These are phyloP conservation scores for Nakaseomyces bracarensis DNA, from an alignment of 1,139 yeast species.

Conservation along the genomic window DNA sequence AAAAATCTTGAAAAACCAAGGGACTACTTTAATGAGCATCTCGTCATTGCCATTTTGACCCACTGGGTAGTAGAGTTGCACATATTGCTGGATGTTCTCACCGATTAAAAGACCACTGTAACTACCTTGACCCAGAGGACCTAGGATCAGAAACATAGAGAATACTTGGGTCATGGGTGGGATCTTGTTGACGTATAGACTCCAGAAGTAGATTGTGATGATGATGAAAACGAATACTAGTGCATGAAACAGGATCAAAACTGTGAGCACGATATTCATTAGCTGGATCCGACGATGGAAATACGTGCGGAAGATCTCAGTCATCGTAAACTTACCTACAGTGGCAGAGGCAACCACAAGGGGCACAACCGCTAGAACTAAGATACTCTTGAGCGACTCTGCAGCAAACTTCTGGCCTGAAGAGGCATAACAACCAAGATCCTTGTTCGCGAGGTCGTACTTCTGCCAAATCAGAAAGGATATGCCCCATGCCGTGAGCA, in stretches of 20 bases:
- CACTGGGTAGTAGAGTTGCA: conserved; percentile 16
- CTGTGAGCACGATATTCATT: conserved; percentile 46
- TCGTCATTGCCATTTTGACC: conserved; percentile 10
- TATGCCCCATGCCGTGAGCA: conserved; percentile 51
- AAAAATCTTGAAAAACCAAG: conserved; percentile 28
- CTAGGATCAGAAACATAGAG: conserved; percentile 54
- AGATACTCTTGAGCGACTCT: conserved; percentile 17
- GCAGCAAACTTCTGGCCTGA: conserved; percentile 13
- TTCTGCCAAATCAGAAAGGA: conserved; percentile 40
- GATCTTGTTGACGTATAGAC: conserved; percentile 48
- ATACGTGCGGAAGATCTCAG: conserved; percentile 38
- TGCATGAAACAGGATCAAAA: conserved; percentile 63
- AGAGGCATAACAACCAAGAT: conserved; percentile 7
- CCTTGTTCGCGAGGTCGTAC: conserved; percentile 7
- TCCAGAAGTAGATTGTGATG: conserved; percentile 49
- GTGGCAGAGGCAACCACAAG: conserved; percentile 64
- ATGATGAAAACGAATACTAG: conserved; percentile 51
- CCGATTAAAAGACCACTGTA: conserved; percentile 58
- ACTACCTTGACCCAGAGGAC: conserved; percentile 76
- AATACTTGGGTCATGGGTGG: conserved; percentile 45
- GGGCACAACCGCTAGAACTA: conserved; percentile 63
- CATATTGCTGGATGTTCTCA: conserved; percentile 31
- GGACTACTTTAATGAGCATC: conserved; percentile 15
- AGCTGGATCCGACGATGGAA: conserved; percentile 35
- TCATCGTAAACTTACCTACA: conserved; percentile 44